Base-by-base conservation (phyloP, 768 basidiomycete species). In the Calocera cornea region DNA sequence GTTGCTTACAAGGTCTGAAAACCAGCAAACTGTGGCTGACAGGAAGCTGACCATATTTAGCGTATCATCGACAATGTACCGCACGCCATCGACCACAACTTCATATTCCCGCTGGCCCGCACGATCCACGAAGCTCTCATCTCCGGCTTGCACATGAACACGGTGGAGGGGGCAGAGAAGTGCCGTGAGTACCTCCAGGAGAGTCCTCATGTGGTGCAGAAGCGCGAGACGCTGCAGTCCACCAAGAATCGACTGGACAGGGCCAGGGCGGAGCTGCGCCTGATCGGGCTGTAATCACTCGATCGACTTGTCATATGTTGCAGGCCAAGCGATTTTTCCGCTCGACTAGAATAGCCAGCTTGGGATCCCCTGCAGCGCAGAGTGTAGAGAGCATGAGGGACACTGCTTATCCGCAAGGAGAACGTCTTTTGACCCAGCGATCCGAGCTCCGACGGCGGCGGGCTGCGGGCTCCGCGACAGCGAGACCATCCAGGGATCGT, bases 31-130 rank as follows among this genome's bases (percentile, higher is more conserved):
- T 19, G 44, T 47, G 5, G 19, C 5, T 19, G 11, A 17, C 44
- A 5, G 36, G 14, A 47, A 47, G 8, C 24, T 47, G 44, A 47
- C 44, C 7, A 7, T 47, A 3, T 47, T 16, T 65, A 87, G 86
- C 81, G 84, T 12, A 76, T 84, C 70, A 79, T 84, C 40, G 86
- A 87, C 68, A 75, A 80, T 38, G 65, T 86, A 22, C 84, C 85
- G 1, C 72, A 81, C 8, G 77, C 75, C 44, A 83, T 84, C 38
- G 82, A 84, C 67, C 78, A 77, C 29, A 72, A 76, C 8, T 75
- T 85, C 34, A 78, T 83, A 50, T 77, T 79, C 38, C 72, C 75
- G 10, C 74, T 83, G 16, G 77, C 76, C 0, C 69, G 73, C 0
- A 73, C 68, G 27, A 70, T 83, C 41, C 78, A 78, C n/a, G 64